These are phyloP conservation scores for Paramecium bursaria DNA, from an alignment of 73 alveolate species.

Conservation along the genomic window DNA sequence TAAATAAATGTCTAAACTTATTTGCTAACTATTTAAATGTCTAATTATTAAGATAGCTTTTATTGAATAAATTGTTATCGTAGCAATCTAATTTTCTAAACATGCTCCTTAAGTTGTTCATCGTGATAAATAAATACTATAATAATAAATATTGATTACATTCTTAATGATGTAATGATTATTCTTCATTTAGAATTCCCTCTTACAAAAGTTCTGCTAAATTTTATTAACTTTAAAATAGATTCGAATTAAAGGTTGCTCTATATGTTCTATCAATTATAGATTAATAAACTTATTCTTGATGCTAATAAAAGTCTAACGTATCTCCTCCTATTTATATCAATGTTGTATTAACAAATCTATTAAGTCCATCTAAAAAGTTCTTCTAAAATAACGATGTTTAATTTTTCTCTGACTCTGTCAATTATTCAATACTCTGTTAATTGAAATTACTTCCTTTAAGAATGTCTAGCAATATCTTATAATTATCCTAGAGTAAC, in stretches of 20 bases:
- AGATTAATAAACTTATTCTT: not conserved
- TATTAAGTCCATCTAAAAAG: constrained; percentile 23
- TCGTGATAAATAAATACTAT: no score
- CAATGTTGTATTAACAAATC: not conserved
- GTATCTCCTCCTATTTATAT: not conserved
- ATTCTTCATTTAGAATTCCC: no score
- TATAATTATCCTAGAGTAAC: not conserved
- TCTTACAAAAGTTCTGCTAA: no score
- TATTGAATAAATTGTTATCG: no score
- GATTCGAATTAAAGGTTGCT: not conserved
- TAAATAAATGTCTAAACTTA: no score
- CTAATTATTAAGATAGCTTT: no score
- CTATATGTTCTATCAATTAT: not conserved
- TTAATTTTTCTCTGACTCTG: constrained; percentile 19
- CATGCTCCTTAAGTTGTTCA: no score
- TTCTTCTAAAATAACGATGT: constrained; percentile 5
- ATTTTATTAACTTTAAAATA: no score
- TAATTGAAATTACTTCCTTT: constrained; percentile 3
- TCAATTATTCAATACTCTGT: constrained; percentile 16
- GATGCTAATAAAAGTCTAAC: not conserved
- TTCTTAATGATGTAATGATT: no score
- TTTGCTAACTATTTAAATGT: no score
- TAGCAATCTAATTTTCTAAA: no score
- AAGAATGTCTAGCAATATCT: not conserved
- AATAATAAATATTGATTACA: no score